Evolutionary conservation across 2,329 filamentous ascomycete genomes (phyloP).

Genomic region (Trichoderma koningiopsis): DNA sequence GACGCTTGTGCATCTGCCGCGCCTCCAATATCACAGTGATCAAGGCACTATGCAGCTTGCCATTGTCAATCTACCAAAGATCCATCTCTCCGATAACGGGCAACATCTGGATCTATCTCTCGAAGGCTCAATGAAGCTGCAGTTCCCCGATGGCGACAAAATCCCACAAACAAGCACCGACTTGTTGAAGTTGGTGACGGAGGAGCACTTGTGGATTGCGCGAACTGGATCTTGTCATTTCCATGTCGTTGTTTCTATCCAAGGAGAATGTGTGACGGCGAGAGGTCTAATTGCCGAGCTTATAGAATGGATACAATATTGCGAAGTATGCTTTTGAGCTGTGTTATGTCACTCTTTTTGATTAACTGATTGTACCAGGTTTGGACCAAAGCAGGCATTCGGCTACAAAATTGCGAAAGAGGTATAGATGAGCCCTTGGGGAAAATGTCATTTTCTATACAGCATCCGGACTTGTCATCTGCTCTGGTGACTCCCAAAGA

Average conservation of each 20-base stretch:
- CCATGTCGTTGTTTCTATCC: constrained; percentile 32
- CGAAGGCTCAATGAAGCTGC: constrained; percentile 34
- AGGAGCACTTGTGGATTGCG: constrained; percentile 39
- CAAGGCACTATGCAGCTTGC: constrained; percentile 22
- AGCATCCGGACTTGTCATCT: constrained; percentile 42
- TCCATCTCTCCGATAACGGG: constrained; percentile 31
- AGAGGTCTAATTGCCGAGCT: constrained; percentile 25
- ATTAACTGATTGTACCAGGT: constrained; percentile 30
- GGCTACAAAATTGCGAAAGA: constrained; percentile 31
- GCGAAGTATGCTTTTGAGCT: constrained; percentile 31
- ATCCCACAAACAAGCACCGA: constrained; percentile 30
- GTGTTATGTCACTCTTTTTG: neutral
- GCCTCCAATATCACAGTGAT: neutral
- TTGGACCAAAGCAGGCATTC: constrained; percentile 38
- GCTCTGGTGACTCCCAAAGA: constrained; percentile 35
- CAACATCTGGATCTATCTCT: constrained; percentile 33
- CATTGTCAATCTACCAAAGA: constrained; percentile 32
- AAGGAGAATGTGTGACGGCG: constrained; percentile 29
- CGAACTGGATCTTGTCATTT: constrained; percentile 38
- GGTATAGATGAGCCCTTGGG: constrained; percentile 25
- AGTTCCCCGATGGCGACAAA: constrained; percentile 29
- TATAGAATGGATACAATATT: constrained; percentile 31
- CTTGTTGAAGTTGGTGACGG: constrained; percentile 31
- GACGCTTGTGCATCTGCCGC: too few relatives aligned
- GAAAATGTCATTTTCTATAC: constrained; percentile 39